Conservation (phyloP, 805 yeast species). For the Cyberlindnera mississippiensis region DNA sequence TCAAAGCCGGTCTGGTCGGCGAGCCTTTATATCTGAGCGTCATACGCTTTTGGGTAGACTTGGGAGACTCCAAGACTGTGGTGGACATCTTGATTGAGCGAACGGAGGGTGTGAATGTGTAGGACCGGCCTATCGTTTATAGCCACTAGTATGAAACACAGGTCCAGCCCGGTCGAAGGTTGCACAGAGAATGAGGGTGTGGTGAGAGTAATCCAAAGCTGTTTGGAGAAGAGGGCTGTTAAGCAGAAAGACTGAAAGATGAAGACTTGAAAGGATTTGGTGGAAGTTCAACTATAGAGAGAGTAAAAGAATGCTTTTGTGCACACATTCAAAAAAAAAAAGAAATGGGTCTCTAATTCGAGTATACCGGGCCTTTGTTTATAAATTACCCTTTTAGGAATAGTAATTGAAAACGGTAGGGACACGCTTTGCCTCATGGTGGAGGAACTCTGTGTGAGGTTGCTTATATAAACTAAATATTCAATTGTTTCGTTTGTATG, state of each 20-base stretch:
- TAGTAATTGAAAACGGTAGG: constrained; percentile 13
- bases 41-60: constrained; percentile 13
- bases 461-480: no score
- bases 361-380: no score
- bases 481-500: no score
- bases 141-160: constrained; percentile 15
- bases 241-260: neutral
- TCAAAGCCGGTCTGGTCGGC: constrained; percentile 15
- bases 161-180: constrained; percentile 21
- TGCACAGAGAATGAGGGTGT: constrained; percentile 1
- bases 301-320: constrained; percentile 1
- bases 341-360: no score
- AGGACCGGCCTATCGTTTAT: constrained; percentile 16
- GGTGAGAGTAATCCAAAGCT: neutral
- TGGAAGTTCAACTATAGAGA: no score
- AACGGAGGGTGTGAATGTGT: neutral
- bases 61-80: constrained; percentile 20
- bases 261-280: no score
- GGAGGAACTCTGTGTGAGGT: no score
- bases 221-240: neutral
- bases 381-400: constrained; percentile 21
- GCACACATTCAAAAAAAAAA: neutral
- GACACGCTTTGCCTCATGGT: no score
- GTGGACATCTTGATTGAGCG: constrained; percentile 11
- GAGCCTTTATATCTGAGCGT: constrained; percentile 15